A percentile compares a stretch with the other conserved stretches of the same genome.
phyloP scores from a whole-genome alignment of 2,329 filamentous ascomycete species.

The Didymella lethalis region DNA sequence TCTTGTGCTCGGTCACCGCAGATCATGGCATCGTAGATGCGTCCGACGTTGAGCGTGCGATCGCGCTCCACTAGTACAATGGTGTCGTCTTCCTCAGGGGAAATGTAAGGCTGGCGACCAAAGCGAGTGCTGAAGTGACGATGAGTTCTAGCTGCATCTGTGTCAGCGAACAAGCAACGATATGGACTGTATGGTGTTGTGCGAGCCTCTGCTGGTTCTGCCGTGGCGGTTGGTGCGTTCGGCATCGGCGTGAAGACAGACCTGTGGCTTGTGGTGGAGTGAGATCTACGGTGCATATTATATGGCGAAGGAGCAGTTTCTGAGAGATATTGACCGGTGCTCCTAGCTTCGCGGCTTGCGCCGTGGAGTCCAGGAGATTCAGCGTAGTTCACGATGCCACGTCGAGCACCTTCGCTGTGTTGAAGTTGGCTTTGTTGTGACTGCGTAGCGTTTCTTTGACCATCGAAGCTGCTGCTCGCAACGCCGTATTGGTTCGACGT shows the following conservation, averaged over 20 bases:
- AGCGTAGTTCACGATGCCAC: constrained; percentile 24
- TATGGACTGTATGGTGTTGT: constrained; percentile 34
- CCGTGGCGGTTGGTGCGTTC: constrained; percentile 2
- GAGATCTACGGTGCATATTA: constrained; percentile 21
- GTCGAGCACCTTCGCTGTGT: constrained; percentile 19
- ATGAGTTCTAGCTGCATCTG: constrained; percentile 33
- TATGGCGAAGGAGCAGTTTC: constrained; percentile 11
- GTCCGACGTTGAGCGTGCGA: constrained; percentile 34
- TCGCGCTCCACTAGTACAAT: constrained; percentile 32
- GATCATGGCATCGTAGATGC: constrained; percentile 48
- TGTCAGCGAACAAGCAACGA: constrained; percentile 27
- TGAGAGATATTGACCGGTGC: neutral
- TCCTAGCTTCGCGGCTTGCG: constrained; percentile 4
- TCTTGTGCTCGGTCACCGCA: constrained; percentile 41
- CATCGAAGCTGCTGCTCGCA: constrained; percentile 14
- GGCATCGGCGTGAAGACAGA: constrained; percentile 18
- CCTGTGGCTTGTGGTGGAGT: constrained; percentile 5
- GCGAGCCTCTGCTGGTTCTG: constrained; percentile 4
- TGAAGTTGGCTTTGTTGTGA: constrained; percentile 12
- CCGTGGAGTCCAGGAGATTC: constrained; percentile 20
- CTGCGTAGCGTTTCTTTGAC: constrained; percentile 15
- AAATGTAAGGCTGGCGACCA: constrained; percentile 36
- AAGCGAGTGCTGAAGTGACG: constrained; percentile 39
- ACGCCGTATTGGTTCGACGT: constrained; percentile 23
- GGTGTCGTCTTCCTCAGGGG: constrained; percentile 32